Percentiles rank a stretch among this genome's conserved stretches.
These are phyloP conservation scores for Tuber magnatum DNA, from an alignment of 495 filamentous ascomycete genomes.

Conservation along the genomic window DNA sequence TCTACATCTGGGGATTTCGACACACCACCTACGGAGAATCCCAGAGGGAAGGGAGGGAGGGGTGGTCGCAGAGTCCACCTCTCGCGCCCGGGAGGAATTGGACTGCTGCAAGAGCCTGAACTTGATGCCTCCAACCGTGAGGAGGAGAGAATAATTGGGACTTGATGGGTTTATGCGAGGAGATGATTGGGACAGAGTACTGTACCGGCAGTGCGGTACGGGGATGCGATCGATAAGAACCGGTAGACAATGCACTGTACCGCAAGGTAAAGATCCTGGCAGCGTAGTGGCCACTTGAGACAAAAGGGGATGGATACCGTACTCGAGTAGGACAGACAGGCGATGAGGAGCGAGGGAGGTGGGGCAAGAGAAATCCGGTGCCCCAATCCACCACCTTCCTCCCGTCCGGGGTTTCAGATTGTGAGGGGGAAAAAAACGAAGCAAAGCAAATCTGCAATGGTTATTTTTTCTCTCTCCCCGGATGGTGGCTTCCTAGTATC, in stretches of 20 bases:
- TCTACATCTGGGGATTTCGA: not conserved
- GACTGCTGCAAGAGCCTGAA: not conserved
- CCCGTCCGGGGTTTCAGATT: not conserved
- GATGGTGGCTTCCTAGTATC: not conserved
- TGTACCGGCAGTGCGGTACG: no score
- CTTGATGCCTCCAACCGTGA: not conserved
- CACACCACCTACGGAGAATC: not conserved
- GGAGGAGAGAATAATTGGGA: not conserved
- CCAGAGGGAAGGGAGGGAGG: not conserved
- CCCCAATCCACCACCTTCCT: not conserved
- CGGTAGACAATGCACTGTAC: not conserved
- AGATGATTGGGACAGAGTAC: not conserved
- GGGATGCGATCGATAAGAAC: not conserved
- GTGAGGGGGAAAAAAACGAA: not conserved
- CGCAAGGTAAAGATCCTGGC: not conserved
- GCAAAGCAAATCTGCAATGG: not conserved
- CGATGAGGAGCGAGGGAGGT: not conserved
- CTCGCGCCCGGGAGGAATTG: not conserved
- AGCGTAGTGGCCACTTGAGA: not conserved
- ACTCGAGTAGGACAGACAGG: not conserved
- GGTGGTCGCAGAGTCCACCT: not conserved
- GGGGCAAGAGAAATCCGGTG: not conserved
- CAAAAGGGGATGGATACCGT: no score
- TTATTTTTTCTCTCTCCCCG: not conserved
- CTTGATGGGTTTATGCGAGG: not conserved